Conservation (phyloP, 192 early-diverging fungal species). For the Chytriomyces sp. region DNA sequence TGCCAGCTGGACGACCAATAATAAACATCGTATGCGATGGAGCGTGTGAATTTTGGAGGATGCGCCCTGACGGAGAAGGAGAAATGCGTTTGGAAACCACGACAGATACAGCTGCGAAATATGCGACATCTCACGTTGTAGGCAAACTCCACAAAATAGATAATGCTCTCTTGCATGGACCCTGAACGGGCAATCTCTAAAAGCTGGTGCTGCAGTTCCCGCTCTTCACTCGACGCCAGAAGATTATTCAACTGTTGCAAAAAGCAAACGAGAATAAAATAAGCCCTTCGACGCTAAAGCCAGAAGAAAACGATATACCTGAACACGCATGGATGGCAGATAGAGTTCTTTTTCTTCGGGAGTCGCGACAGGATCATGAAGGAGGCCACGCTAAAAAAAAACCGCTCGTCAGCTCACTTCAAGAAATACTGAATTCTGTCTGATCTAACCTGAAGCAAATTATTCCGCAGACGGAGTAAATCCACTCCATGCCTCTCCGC, state of each 20-base stretch:
- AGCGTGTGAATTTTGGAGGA: constrained; percentile 53
- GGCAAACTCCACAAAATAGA: constrained; percentile 55
- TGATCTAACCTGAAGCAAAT: constrained; percentile 40
- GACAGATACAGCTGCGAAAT: constrained; percentile 19
- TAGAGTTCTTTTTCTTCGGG: constrained; percentile 42
- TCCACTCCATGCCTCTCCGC: constrained; percentile 46
- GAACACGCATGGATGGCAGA: constrained; percentile 53
- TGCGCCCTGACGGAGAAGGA: not conserved
- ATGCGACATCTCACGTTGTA: constrained; percentile 37
- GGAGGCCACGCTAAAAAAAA: constrained; percentile 1
- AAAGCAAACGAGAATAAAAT: not conserved
- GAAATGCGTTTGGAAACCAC: not conserved
- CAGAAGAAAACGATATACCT: constrained; percentile 13
- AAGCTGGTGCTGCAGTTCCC: constrained; percentile 53
- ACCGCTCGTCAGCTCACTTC: not conserved
- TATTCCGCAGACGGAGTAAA: constrained; percentile 40
- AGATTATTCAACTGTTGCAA: constrained; percentile 39
- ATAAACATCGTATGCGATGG: constrained; percentile 63
- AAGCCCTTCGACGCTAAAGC: not conserved
- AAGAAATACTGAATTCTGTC: not conserved
- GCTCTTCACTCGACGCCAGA: constrained; percentile 44
- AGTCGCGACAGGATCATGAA: constrained; percentile 14
- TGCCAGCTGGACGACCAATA: constrained; percentile 63
- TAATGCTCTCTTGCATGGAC: constrained; percentile 44
- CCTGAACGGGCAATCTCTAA: constrained; percentile 56